phyloP scores from a whole-genome alignment of 2,329 filamentous ascomycete genomes.

The Talaromyces sp. region DNA sequence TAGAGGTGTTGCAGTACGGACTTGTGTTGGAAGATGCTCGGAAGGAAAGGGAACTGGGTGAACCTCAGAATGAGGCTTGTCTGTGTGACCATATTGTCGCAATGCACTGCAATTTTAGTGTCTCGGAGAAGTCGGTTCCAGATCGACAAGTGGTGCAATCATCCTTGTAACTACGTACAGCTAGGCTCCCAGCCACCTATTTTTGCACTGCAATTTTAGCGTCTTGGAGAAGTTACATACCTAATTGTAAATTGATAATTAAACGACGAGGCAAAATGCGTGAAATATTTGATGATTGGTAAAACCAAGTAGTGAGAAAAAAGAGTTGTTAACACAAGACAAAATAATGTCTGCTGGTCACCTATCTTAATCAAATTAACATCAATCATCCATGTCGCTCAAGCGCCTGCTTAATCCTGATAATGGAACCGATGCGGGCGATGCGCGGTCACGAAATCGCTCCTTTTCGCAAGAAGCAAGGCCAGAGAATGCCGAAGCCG shows the following conservation, averaged over 20 bases:
- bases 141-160: background rate
- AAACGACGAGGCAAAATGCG: background rate
- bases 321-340: background rate
- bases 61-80: background rate
- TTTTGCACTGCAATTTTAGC: background rate
- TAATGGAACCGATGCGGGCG: background rate
- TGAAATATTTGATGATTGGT: background rate
- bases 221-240: background rate
- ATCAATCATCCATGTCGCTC: background rate
- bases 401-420: constrained; percentile 8
- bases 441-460: background rate
- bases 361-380: background rate
- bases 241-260: background rate
- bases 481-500: background rate
- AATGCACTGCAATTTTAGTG: too few species aligned
- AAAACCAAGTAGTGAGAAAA: background rate
- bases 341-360: background rate
- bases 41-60: too few species aligned
- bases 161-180: background rate
- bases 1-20: too few species aligned
- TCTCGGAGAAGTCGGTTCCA: too few species aligned
- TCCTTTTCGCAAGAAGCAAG: constrained; percentile 2
- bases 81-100: background rate
- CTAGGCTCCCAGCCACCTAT: background rate
- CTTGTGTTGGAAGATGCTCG: too few species aligned